A percentile compares a stretch with the other conserved stretches of the same genome.
Evolutionary conservation across 805 yeast genomes (phyloP).

Genomic region (Priceomyces carsonii): DNA sequence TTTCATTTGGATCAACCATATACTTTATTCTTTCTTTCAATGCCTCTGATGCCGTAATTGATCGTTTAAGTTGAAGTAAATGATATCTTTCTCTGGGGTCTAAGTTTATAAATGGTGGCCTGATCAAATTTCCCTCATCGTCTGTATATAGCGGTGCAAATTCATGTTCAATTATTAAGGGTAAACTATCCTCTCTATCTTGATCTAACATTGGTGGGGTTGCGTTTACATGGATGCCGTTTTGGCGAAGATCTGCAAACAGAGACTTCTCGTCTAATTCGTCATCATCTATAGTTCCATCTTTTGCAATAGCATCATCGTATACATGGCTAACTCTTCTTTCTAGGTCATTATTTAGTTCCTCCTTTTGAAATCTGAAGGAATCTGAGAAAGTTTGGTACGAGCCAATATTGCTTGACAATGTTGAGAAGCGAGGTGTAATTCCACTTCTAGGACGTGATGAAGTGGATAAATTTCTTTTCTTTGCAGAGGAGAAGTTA

Average conservation of each 20-base stretch:
- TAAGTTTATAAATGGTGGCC: slow-evolving; percentile 46
- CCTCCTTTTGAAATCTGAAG: slow-evolving; percentile 18
- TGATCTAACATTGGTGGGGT: neutral
- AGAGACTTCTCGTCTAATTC: slow-evolving; percentile 2
- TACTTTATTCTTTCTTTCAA: slow-evolving; percentile 35
- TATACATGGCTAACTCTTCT: slow-evolving; percentile 25
- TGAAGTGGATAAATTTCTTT: slow-evolving; percentile 26
- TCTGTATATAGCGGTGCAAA: slow-evolving; percentile 37
- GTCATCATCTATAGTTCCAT: slow-evolving; percentile 3
- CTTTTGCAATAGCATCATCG: slow-evolving; percentile 8
- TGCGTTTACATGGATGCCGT: neutral
- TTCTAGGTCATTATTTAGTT: slow-evolving; percentile 26
- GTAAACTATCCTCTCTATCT: slow-evolving; percentile 6
- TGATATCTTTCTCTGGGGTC: slow-evolving; percentile 46
- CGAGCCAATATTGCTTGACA: slow-evolving; percentile 13
- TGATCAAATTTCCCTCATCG: slow-evolving; percentile 35
- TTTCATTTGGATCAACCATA: slow-evolving; percentile 43
- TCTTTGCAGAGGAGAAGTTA: slow-evolving; percentile 27
- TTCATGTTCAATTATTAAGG: slow-evolving; percentile 28
- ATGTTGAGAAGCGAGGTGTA: slow-evolving; percentile 29
- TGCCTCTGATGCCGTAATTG: slow-evolving; percentile 36
- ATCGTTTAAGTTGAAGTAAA: slow-evolving; percentile 38
- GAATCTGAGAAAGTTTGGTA: slow-evolving; percentile 21
- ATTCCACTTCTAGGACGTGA: slow-evolving; percentile 13
- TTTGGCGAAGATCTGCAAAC: neutral